These are phyloP conservation scores for Komagataella pseudopastoris DNA, from an alignment of 805 yeast genomes.

Conservation along the genomic window DNA sequence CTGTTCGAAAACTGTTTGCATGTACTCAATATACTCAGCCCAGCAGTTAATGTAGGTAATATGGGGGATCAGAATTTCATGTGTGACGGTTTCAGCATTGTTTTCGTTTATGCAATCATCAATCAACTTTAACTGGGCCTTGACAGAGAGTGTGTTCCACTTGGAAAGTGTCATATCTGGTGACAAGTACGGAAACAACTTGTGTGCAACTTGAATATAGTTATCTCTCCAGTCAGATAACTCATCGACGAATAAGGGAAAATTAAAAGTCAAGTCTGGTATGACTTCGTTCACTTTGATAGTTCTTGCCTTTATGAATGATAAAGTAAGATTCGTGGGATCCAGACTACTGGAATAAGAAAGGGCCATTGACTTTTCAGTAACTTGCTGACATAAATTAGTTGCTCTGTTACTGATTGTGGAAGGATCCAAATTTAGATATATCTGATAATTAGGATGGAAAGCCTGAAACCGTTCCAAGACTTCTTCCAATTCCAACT, in stretches of 20 bases:
- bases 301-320: slow-evolving; percentile 11
- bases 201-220: slow-evolving; percentile 12
- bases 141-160: slow-evolving; percentile 7
- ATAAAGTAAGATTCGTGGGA: not conserved
- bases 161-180: slow-evolving; percentile 8
- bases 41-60: not conserved
- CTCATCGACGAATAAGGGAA: slow-evolving; percentile 3
- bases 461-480: not conserved
- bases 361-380: not conserved
- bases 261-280: slow-evolving; percentile 4
- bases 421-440: not conserved
- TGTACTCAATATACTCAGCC: not conserved
- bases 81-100: not conserved
- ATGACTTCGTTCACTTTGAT: slow-evolving; percentile 8
- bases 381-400: not conserved
- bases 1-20: not conserved
- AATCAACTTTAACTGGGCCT: slow-evolving; percentile 10
- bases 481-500: not conserved
- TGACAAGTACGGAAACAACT: slow-evolving; percentile 9
- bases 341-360: not conserved
- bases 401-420: not conserved
- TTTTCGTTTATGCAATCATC: slow-evolving; percentile 4
- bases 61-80: not conserved
- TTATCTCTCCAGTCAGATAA: not conserved
- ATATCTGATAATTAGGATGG: not conserved